Evolutionary conservation across 129 eudicot species (phyloP), one percentile per base, ranked within the genome.

Genomic region (Flaveria bidentis): DNA sequence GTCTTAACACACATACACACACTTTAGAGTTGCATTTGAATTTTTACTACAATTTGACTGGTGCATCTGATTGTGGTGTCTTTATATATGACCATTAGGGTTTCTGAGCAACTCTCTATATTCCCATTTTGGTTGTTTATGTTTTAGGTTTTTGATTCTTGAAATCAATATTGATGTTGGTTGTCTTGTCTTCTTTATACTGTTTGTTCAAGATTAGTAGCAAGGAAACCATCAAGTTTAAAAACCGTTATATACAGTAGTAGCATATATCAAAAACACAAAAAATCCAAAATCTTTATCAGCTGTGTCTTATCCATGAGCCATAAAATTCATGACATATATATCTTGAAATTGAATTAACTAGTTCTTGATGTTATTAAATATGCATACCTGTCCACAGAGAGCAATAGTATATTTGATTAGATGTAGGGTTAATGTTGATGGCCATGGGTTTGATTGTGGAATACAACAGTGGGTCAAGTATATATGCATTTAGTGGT

Each of bases 121-220:
- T 26, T 2, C 20, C 62, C 49, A 28, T 53, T 67, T 69, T 26
- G 46, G 57, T 28, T 78, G 71, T 60, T 71, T 13, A 22, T 46
- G 44, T 30, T 70, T 70, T 71, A 46, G 77, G 77, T 39, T 71
- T 64, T 42, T 0, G 67, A 41, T 78, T 22, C 16, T 30, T 50
- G 72, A 46, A 47, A 15, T 18, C 62, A 58, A 57, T 56, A 22
- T 61, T 22, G 2, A 18, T 18, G 4, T 45, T 45, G 50, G 2
- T 45, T 45, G 50, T 45, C 3, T 11, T 45, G 41, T 45, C 50
- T 45, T 45, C 33, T 20, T 58, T 58, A 58, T 60, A 12, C 39
- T 25, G 23, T 60, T 60, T 36, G 41, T 5, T 18, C 26, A 57
- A 58, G 82, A 47, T 78, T 71, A 50, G 28, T 26, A 14, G 22